These are phyloP conservation scores for Coemansia sp. DNA, from an alignment of 192 early-diverging fungal species.

Conservation along the genomic window DNA sequence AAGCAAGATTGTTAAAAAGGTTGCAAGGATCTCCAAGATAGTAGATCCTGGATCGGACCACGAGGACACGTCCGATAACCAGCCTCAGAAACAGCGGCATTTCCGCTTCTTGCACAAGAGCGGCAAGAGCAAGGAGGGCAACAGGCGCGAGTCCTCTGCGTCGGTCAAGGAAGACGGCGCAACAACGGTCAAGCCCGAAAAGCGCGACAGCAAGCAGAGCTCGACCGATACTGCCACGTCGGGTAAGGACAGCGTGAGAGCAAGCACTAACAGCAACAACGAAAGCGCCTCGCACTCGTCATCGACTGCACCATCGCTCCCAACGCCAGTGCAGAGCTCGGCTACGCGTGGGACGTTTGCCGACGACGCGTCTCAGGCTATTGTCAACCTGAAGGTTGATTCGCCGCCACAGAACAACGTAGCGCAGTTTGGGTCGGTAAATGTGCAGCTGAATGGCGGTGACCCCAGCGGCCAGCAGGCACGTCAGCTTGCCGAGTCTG, in stretches of 20 bases:
- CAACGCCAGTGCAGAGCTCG: constrained; percentile 24
- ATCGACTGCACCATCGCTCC: constrained; percentile 40
- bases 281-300: constrained; percentile 39
- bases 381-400: constrained; percentile 46
- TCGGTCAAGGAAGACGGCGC: constrained; percentile 18
- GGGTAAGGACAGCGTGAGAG: constrained; percentile 35
- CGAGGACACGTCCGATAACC: constrained; percentile 18
- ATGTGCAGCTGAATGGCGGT: constrained; percentile 1
- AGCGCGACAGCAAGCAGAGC: constrained; percentile 37
- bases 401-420: constrained; percentile 22
- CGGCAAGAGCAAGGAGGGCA: constrained; percentile 38
- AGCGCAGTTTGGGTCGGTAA: background rate
- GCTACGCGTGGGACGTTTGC: constrained; percentile 39
- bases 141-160: constrained; percentile 23
- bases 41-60: constrained; percentile 9
- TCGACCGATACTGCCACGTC: constrained; percentile 30
- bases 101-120: constrained; percentile 50
- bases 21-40: constrained; percentile 1
- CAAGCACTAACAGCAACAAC: constrained; percentile 18
- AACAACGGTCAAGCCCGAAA: constrained; percentile 22
- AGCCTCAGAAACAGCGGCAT: constrained; percentile 39
- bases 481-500: constrained; percentile 44
- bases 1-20: constrained; percentile 18
- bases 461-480: constrained; percentile 13
- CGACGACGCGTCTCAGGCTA: constrained; percentile 43